Base-by-base conservation (phyloP, 2,329 filamentous ascomycete genomes). In the Pseudogymnoascus sp. region DNA sequence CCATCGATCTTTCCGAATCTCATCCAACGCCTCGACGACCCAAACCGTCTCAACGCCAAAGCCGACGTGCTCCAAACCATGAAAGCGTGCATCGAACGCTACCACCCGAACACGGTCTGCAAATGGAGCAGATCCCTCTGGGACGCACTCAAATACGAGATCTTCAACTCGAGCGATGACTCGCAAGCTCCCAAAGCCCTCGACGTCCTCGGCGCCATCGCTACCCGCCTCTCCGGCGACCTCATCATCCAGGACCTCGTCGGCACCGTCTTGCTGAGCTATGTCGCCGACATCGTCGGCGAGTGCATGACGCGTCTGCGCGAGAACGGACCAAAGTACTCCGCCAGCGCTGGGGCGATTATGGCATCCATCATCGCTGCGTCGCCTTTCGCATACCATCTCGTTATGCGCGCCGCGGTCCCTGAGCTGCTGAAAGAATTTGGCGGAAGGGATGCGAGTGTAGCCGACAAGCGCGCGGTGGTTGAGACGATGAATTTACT, bases 111-210 rank as follows among this genome's bases (percentile, higher is more conserved):
- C n/a, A 67, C 62, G 0, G 40, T 72, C 11, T 31, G 64, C 1
- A 37, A 67, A 26, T 71, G 65, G 64, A 62, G 67, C 14, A 26
- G 59, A 4, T 70, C 71, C 54, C 64, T 75, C 18, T 75, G 72
- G 72, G 69, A 72, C 62, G 64, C 67, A 2, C 42, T 75, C 14
- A 74, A 75, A 62, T 74, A 70, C 60, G 72, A 74, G 51, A 64
- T 75, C 6, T 70, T 70, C 68, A 73, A 74, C 47, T 69, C 71
- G 4, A 68, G 70, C 37, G 70, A 71, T 34, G 71, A 71, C 12
- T 70, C 73, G 11, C 69, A 70, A 18, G 70, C 73, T 12, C 37
- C 65, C 31, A 68, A 66, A 18, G 68, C 71, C 14, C 47, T 72
- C 6, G 45, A 65, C 6, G 68, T 71, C 5, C 61, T 74, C 11